A percentile compares a stretch with the other conserved stretches of the same genome.
These are phyloP conservation scores for Ceratocystis eucalypticola DNA, from an alignment of 2,329 filamentous ascomycete species.

Conservation along the genomic window DNA sequence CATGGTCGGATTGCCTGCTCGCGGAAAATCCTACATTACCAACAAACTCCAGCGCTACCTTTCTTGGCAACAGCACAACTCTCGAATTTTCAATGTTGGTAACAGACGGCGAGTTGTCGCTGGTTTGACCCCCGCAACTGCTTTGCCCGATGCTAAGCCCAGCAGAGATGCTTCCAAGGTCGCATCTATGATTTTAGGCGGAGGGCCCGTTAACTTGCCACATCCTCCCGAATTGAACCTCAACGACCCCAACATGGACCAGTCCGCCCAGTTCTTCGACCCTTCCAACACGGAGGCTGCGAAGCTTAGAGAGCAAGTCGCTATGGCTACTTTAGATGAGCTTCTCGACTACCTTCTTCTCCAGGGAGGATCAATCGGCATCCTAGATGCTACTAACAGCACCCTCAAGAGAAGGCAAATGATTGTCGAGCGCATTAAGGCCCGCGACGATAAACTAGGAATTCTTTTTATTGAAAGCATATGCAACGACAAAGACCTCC, in stretches of 20 bases:
- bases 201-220: slow-evolving; percentile 29
- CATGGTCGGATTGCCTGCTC: slow-evolving; percentile 91
- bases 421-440: slow-evolving; percentile 69
- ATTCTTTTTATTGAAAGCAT: slow-evolving; percentile 93
- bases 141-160: slow-evolving; percentile 22
- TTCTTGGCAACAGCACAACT: slow-evolving; percentile 95
- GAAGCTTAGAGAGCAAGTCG: slow-evolving; percentile 77
- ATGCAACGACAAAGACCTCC: slow-evolving; percentile 67
- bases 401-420: slow-evolving; percentile 73
- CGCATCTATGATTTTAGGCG: slow-evolving; percentile 46
- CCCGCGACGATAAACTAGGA: slow-evolving; percentile 72
- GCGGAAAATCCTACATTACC: slow-evolving; percentile 97
- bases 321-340: slow-evolving; percentile 83
- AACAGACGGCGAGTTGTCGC: slow-evolving; percentile 74
- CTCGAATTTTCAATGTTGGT: slow-evolving; percentile 92
- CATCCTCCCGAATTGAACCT: slow-evolving; percentile 21
- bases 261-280: slow-evolving; percentile 89
- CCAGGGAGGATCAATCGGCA: slow-evolving; percentile 76
- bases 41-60: slow-evolving; percentile 94
- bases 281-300: slow-evolving; percentile 73
- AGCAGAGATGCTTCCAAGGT: slow-evolving; percentile 37
- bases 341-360: slow-evolving; percentile 77
- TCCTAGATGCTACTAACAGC: slow-evolving; percentile 95
- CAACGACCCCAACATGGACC: slow-evolving; percentile 43
- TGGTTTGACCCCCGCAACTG: slow-evolving; percentile 33